These are phyloP conservation scores for Hanseniaspora valbyensis DNA, from an alignment of 805 yeast species.

Conservation along the genomic window DNA sequence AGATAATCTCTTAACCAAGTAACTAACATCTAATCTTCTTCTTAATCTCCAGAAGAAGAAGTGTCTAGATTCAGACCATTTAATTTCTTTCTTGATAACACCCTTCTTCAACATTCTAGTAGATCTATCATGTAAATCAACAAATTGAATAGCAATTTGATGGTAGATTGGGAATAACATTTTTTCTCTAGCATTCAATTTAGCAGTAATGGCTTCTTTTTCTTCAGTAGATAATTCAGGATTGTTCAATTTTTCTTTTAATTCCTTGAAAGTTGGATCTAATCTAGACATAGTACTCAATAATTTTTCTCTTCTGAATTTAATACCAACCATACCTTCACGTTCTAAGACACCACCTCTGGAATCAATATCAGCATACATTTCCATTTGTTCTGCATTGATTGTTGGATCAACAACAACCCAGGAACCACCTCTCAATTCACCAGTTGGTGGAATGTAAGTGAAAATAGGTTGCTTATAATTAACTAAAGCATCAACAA, in stretches of 20 bases:
- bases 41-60: slow-evolving; percentile 98
- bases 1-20: slow-evolving; percentile 62
- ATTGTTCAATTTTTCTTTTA: slow-evolving; percentile 50
- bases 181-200: slow-evolving; percentile 69
- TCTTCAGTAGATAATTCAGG: slow-evolving; percentile 50
- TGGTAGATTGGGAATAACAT: slow-evolving; percentile 74
- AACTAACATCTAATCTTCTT: slow-evolving; percentile 89
- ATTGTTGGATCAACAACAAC: slow-evolving; percentile 98
- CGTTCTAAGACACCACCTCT: slow-evolving; percentile 98
- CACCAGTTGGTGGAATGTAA: slow-evolving; percentile 97
- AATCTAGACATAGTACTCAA: slow-evolving; percentile 84
- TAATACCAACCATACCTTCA: slow-evolving; percentile 98
- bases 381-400: slow-evolving; percentile 95
- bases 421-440: slow-evolving; percentile 99
- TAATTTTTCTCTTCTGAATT: slow-evolving; percentile 87
- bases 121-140: slow-evolving; percentile 94
- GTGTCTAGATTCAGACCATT: slow-evolving; percentile 83
- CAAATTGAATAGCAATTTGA: slow-evolving; percentile 90
- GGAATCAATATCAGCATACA: slow-evolving; percentile 93
- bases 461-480: slow-evolving; percentile 95
- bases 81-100: slow-evolving; percentile 69
- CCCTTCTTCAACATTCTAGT: slow-evolving; percentile 97
- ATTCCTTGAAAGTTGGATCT: slow-evolving; percentile 61
- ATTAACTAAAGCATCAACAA: slow-evolving; percentile 92
- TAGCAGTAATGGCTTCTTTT: slow-evolving; percentile 49